Evolutionary conservation across 257 asterid genomes (phyloP), one percentile per base, ranked within the genome.

Genomic region (Oldenlandia corymbosa): DNA sequence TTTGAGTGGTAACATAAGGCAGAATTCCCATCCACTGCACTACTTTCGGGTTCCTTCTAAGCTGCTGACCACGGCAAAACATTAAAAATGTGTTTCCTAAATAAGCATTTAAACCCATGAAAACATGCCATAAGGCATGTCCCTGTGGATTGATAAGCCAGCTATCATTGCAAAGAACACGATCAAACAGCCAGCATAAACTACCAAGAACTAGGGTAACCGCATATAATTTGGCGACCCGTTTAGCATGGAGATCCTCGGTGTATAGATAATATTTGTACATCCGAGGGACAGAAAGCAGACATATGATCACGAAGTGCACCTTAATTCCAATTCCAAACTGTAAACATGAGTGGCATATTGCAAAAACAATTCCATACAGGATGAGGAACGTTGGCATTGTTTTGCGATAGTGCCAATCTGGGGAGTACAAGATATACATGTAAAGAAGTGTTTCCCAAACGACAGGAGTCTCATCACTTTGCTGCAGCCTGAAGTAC

Each of bases 81-180:
- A 70, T 55, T 60, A 70, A 70, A 52, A 62, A 70, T 45, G 75
- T 70, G 59, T 63, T 71, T 14, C 66, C 70, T 28, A 55, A 64
- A 64, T 71, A 71, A 50, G 75, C 64, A 64, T 37, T 64, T 21
- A 71, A 37, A 23, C 75, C 75, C 62, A 71, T 57, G 26, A 64
- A 64, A 47, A 71, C 51, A 50, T 71, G 75, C 70, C 75, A 71
- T 47, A 71, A 0, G 30, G 75, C 75, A 13, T 64, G 75, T 3
- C 75, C 75, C 54, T 71, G 75, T 8, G 75, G 75, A 64, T 71
- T 71, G 47, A 64, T 39, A 30, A 62, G 56, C 75, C 65, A 71
- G 24, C 64, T 47, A n/a, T 57, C 58, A 24, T 64, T 71, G 66
- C 75, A 71, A 7, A 71, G 58, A 64, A 56, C 47, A 20, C 62